A percentile compares a stretch with the other conserved stretches of the same genome.
Evolutionary conservation across 805 yeast genomes (phyloP).

Genomic region (Tetrapisispora arboricola): DNA sequence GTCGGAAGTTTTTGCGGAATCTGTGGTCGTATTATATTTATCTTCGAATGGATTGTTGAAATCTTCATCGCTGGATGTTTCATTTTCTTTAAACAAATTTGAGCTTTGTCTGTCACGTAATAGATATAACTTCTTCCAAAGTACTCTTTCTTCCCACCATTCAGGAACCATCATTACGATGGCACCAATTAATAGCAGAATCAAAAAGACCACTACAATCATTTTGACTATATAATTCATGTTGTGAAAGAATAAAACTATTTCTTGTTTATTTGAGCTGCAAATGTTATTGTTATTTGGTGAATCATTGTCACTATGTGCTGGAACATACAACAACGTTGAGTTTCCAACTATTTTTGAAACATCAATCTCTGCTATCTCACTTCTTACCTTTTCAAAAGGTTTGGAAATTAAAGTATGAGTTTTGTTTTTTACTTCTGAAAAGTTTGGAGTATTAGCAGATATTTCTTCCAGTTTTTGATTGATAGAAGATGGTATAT

Average conservation of each 20-base stretch:
- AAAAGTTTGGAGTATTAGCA: slow-evolving; percentile 53
- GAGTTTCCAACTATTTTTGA: slow-evolving; percentile 17
- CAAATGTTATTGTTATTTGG: slow-evolving; percentile 29
- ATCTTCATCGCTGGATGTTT: slow-evolving; percentile 2
- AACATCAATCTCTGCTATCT: slow-evolving; percentile 29
- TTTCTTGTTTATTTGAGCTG: slow-evolving; percentile 29
- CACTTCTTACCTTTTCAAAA: slow-evolving; percentile 38
- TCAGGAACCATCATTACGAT: slow-evolving; percentile 34
- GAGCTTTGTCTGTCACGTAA: neutral
- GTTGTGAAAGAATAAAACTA: slow-evolving; percentile 32
- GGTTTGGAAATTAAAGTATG: slow-evolving; percentile 47
- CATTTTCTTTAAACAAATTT: neutral
- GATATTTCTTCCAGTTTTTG: slow-evolving; percentile 42
- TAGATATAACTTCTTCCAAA: slow-evolving; percentile 37
- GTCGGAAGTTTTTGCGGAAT: neutral
- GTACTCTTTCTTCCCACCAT: slow-evolving; percentile 35
- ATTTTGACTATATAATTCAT: slow-evolving; percentile 27
- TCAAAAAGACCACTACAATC: slow-evolving; percentile 32
- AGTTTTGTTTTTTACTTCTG: slow-evolving; percentile 50
- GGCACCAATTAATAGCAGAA: slow-evolving; percentile 33
- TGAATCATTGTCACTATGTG: slow-evolving; percentile 11
- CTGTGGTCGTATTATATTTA: neutral
- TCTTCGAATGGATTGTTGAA: neutral
- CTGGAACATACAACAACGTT: slow-evolving; percentile 34
- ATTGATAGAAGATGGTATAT: slow-evolving; percentile 59